Evolutionary conservation across 345 rosid genomes (phyloP).

Genomic region (Salix udensis): DNA sequence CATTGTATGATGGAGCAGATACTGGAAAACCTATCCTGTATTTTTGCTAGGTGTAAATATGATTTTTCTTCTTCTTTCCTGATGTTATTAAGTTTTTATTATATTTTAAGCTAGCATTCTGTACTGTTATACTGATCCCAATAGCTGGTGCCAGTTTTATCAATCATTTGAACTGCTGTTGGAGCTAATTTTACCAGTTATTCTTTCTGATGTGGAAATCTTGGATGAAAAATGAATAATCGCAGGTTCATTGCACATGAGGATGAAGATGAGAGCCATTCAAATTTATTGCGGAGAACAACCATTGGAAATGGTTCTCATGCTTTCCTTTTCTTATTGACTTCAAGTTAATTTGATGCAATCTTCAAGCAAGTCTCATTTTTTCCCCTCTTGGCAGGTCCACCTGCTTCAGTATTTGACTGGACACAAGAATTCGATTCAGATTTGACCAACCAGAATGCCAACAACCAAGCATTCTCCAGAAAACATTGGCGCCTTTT

Average conservation of each 20-base stretch:
- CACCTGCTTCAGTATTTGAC: conserved; percentile 74
- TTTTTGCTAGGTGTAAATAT: neutral
- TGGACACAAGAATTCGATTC: conserved; percentile 86
- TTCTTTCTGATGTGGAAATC: neutral
- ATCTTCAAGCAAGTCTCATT: conserved; percentile 20
- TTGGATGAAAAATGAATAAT: neutral
- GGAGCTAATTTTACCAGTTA: neutral
- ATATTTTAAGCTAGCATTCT: neutral
- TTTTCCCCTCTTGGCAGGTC: conserved; percentile 51
- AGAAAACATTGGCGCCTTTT: conserved; percentile 99
- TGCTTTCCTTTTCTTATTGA: conserved; percentile 10
- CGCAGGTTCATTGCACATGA: conserved; percentile 81
- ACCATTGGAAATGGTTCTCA: conserved; percentile 91
- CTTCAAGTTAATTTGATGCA: conserved; percentile 18
- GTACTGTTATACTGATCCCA: neutral
- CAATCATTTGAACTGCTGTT: neutral
- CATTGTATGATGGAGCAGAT: conserved; percentile 5
- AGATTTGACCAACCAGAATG: conserved; percentile 66
- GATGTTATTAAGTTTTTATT: neutral
- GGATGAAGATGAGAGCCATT: conserved; percentile 71
- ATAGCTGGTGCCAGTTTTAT: neutral
- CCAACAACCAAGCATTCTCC: conserved; percentile 84
- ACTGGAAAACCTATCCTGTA: neutral
- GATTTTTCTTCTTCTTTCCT: neutral
- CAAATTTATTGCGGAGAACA: conserved; percentile 65